Evolutionary conservation across 495 filamentous ascomycete genomes (phyloP), one percentile per base, ranked within the genome.

Genomic region (Neurospora sp.): DNA sequence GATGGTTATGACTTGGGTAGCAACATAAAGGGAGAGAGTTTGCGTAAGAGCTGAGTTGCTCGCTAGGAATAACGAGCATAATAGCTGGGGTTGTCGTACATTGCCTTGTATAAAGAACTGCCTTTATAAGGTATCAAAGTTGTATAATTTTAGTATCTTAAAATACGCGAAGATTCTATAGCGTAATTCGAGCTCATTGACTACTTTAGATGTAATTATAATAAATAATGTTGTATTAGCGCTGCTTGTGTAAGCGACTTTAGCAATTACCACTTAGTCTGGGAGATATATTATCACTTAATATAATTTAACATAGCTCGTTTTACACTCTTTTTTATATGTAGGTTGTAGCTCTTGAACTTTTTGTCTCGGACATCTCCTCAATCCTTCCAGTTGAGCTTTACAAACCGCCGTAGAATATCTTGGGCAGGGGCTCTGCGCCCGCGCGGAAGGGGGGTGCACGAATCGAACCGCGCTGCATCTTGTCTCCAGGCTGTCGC

Each of bases 91-190:
- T 23, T 1, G 1, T 6, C 20, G 11, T 23, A 5, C 20, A 3
- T 14, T 14, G 20, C 10, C 10, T 59, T 59, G 11, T 14, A 4
- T 7, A 7, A 3, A 7, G 5, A 14, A 59, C 48, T 54, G 10
- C 11, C 0, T 1, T 6, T 27, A 3, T 54, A 6, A 2, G 0
- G 0, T 23, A 3, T 0, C 3, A 54, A 3, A 0, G 11, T 1
- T 54, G 0, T 54, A 54, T 54, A 23, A 23, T 23, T 23, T 40
- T 12, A 14, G 39, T 12, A 40, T 12, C 4, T 40, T 5, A 40
- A 12, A 40, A 40, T 14, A 12, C 39, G 11, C 4, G 12, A 14
- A 12, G 12, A 12, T 14, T 40, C 11, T 4, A 40, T 3, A 4
- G 31, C 12, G 4, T 12, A 40, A 40, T 0, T 12, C 4, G 4